phyloP scores from a whole-genome alignment of 2,329 filamentous ascomycete species.

The Beauveria pseudobassiana region DNA sequence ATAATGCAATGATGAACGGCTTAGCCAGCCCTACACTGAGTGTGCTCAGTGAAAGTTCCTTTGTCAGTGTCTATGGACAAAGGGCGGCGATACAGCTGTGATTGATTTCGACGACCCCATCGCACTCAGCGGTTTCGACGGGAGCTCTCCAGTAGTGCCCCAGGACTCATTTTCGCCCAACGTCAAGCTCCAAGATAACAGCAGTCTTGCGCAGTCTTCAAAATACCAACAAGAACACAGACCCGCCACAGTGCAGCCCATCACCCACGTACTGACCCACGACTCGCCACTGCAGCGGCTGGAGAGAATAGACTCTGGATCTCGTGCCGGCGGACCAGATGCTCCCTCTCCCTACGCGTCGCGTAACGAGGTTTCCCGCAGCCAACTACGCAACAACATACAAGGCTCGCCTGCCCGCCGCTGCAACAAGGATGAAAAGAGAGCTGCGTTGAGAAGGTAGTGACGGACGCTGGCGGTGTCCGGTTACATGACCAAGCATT shows the following conservation, averaged over 20 bases:
- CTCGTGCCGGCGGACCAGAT: neutral
- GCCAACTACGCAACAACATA: slow-evolving; percentile 12
- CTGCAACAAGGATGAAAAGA: slow-evolving; percentile 38
- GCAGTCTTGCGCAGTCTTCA: neutral
- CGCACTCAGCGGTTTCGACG: slow-evolving; percentile 21
- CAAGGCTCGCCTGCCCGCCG: slow-evolving; percentile 18
- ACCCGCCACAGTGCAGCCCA: slow-evolving; percentile 27
- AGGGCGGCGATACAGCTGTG: slow-evolving; percentile 21
- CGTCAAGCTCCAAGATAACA: slow-evolving; percentile 7
- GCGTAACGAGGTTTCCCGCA: neutral
- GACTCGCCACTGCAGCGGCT: slow-evolving; percentile 44
- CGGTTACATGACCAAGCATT: slow-evolving; percentile 36
- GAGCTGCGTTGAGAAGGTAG: slow-evolving; percentile 38
- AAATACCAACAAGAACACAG: neutral
- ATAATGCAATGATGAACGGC: slow-evolving; percentile 26
- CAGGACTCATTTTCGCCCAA: neutral
- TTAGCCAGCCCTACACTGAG: slow-evolving; percentile 54
- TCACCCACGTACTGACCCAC: slow-evolving; percentile 38
- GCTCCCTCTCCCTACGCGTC: neutral
- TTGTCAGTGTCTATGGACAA: slow-evolving; percentile 55
- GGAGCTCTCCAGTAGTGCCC: slow-evolving; percentile 10
- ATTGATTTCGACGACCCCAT: slow-evolving; percentile 24
- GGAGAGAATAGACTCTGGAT: slow-evolving; percentile 32
- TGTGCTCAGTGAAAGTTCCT: slow-evolving; percentile 60
- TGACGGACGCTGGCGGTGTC: slow-evolving; percentile 38